Evolutionary conservation across 108 stramenopile species (phyloP).

Genomic region (Skeletonema grethae): DNA sequence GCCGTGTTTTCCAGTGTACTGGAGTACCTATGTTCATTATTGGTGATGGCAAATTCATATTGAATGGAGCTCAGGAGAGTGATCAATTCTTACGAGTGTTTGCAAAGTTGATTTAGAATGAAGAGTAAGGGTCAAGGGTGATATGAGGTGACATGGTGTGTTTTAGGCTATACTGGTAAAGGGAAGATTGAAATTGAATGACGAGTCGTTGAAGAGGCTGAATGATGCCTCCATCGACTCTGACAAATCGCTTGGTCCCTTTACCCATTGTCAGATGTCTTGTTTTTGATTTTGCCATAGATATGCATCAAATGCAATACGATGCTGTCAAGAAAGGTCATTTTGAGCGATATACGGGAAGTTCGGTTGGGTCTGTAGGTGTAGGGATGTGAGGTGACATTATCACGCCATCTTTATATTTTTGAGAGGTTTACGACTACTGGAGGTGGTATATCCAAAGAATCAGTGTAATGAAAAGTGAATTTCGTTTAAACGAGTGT

Average conservation of each 20-base stretch:
- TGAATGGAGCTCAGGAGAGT: constrained; percentile 44
- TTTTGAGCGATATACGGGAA: no score
- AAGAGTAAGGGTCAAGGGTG: neutral
- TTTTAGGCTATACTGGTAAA: neutral
- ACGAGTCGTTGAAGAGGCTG: neutral
- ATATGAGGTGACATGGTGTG: no score
- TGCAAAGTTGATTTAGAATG: constrained; percentile 6
- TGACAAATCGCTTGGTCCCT: neutral
- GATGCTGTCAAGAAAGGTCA: no score
- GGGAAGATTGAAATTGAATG: neutral
- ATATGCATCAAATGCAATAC: no score
- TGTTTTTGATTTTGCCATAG: no score
- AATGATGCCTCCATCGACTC: neutral
- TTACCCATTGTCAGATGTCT: neutral
- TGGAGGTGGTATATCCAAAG: no score
- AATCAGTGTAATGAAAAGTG: no score
- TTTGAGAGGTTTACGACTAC: no score
- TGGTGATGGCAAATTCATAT: constrained; percentile 23
- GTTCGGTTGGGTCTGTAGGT: no score
- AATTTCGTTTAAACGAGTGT: no score
- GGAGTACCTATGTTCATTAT: constrained; percentile 54
- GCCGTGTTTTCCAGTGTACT: constrained; percentile 33
- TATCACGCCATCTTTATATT: no score
- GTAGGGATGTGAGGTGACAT: no score
- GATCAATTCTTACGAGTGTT: constrained; percentile 36